Conservation (phyloP, 2,329 filamentous ascomycete species). For the Fusarium xylarioides region DNA sequence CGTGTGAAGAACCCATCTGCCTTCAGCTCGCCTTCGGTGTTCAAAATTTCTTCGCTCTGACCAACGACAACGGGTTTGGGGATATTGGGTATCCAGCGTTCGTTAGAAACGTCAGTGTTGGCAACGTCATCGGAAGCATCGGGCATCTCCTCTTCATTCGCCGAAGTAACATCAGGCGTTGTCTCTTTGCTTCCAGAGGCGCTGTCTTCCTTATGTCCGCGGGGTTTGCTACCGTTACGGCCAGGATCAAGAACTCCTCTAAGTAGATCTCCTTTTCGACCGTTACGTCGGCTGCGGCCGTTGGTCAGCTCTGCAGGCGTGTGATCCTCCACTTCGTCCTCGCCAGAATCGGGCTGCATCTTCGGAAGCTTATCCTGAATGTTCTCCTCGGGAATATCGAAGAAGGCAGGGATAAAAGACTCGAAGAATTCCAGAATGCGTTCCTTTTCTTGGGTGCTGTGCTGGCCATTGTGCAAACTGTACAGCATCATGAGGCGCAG, state of each 20-base stretch:
- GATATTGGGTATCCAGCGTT: conserved; percentile 71
- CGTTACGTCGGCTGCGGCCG: conserved; percentile 73
- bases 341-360: conserved; percentile 74
- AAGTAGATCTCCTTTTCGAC: conserved; percentile 82
- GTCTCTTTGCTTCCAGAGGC: conserved; percentile 86
- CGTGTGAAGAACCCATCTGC: conserved; percentile 84
- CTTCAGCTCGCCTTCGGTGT: conserved; percentile 71
- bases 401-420: conserved; percentile 79
- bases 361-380: conserved; percentile 74
- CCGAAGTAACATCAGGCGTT: conserved; percentile 83
- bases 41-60: conserved; percentile 63
- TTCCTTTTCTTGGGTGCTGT: conserved; percentile 77
- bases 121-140: conserved; percentile 66
- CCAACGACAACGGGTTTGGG: conserved; percentile 64
- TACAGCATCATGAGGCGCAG: conserved; percentile 71
- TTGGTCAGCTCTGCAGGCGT: conserved; percentile 76
- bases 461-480: conserved; percentile 73
- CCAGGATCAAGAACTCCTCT: conserved; percentile 85
- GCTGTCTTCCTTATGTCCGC: conserved; percentile 81
- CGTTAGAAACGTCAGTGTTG: conserved; percentile 70
- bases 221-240: conserved; percentile 74
- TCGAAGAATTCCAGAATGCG: conserved; percentile 80
- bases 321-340: conserved; percentile 80
- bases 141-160: conserved; percentile 78
- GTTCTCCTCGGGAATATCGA: conserved; percentile 75